phyloP scores from a whole-genome alignment of 768 basidiomycete species.

The Polyporus arcularius region DNA sequence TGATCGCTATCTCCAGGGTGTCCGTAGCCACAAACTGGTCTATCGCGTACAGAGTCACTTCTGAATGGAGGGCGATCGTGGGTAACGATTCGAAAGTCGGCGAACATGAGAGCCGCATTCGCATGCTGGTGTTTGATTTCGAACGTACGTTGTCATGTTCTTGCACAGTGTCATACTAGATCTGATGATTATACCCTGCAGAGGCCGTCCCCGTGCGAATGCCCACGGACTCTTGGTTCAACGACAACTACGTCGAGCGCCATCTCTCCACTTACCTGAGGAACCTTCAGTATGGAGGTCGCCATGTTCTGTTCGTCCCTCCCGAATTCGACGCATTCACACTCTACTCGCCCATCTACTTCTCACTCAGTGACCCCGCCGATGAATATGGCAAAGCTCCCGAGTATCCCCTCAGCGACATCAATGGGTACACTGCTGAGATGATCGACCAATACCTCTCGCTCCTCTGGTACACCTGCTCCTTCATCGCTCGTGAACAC shows the following conservation, averaged over 20 bases:
- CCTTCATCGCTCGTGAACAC: not conserved
- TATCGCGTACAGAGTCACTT: constrained; percentile 27
- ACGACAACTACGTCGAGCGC: not conserved
- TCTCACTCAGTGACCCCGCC: not conserved
- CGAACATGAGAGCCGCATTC: constrained; percentile 22
- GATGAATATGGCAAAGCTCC: not conserved
- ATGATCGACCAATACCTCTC: constrained; percentile 29
- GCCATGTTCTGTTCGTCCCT: constrained; percentile 33
- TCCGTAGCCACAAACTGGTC: not conserved
- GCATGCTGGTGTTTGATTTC: constrained; percentile 23
- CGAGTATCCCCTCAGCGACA: not conserved
- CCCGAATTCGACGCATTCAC: constrained; percentile 32
- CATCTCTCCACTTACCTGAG: constrained; percentile 27
- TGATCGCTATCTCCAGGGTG: not conserved
- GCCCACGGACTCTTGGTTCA: constrained; percentile 13
- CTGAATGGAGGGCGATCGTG: constrained; percentile 19
- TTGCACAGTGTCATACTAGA: not conserved
- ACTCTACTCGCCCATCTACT: not conserved
- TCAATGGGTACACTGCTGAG: not conserved
- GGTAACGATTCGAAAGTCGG: constrained; percentile 25
- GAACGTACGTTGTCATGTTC: constrained; percentile 1
- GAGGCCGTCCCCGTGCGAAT: not conserved
- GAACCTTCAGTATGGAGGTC: constrained; percentile 29
- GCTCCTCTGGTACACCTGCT: constrained; percentile 13
- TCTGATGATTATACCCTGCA: not conserved